Conservation (phyloP, 768 basidiomycete genomes). For the Collybiopsis confluens region DNA sequence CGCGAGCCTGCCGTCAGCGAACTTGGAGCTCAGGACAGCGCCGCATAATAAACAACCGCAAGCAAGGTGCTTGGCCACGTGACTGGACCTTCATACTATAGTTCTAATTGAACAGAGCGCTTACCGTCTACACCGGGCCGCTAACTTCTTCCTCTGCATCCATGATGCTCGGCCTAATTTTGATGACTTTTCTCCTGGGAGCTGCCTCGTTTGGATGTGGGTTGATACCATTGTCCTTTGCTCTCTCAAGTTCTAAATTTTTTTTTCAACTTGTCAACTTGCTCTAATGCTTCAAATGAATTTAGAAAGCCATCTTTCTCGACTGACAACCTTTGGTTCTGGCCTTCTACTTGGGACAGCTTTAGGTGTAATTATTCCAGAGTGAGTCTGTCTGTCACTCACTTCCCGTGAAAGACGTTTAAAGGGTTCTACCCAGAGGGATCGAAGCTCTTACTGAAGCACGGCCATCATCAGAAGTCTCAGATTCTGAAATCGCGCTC, state of each 20-base stretch:
- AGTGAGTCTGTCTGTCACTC: constrained; percentile 50
- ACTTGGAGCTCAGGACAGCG: too few relatives aligned
- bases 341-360: constrained; percentile 89
- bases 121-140: neutral
- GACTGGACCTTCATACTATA: too few relatives aligned
- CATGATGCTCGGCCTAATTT: constrained; percentile 35
- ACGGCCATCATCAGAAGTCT: constrained; percentile 32
- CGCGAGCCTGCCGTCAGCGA: too few relatives aligned
- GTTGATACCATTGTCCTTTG: constrained; percentile 69
- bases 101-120: too few relatives aligned
- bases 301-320: constrained; percentile 37
- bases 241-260: constrained; percentile 57
- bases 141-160: neutral
- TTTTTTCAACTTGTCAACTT: constrained; percentile 8
- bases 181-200: constrained; percentile 62
- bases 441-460: constrained; percentile 54
- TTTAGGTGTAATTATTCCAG: constrained; percentile 88
- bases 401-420: neutral
- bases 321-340: constrained; percentile 59
- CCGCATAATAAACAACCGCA: too few relatives aligned
- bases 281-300: neutral
- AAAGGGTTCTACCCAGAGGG: constrained; percentile 45
- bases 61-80: too few relatives aligned
- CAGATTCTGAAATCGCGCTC: constrained; percentile 53
- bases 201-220: constrained; percentile 64